phyloP scores from a whole-genome alignment of 768 basidiomycete species.

The Mycena epipterygia region DNA sequence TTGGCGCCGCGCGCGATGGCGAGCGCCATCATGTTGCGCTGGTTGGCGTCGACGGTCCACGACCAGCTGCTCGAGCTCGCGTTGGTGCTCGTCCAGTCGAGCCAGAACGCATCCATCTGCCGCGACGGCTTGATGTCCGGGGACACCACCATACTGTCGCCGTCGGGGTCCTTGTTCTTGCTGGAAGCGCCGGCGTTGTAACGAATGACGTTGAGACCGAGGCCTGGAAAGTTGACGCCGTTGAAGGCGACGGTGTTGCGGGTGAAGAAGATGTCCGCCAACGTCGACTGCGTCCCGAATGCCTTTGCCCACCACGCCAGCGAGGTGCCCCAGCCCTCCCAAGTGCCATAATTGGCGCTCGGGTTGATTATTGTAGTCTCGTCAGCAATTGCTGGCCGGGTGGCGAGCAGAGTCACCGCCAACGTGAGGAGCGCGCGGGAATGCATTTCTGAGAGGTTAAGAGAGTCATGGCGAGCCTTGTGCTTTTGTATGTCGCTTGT shows the following conservation, averaged over 20 bases:
- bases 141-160: slow-evolving; percentile 30
- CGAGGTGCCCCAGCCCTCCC: slow-evolving; percentile 38
- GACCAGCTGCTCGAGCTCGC: slow-evolving; percentile 28
- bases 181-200: slow-evolving; percentile 36
- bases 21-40: slow-evolving; percentile 33
- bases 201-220: slow-evolving; percentile 33
- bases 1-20: slow-evolving; percentile 32
- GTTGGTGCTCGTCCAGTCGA: slow-evolving; percentile 30
- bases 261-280: slow-evolving; percentile 39
- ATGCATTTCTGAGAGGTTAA: too few relatives aligned
- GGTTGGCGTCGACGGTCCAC: slow-evolving; percentile 38
- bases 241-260: slow-evolving; percentile 28
- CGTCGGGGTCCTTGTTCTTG: slow-evolving; percentile 33
- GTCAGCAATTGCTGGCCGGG: slow-evolving; percentile 23
- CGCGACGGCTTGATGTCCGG: slow-evolving; percentile 30
- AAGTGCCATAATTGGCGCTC: slow-evolving; percentile 31
- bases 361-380: slow-evolving; percentile 30
- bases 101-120: slow-evolving; percentile 34
- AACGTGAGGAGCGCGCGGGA: slow-evolving; percentile 16
- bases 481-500: slow-evolving; percentile 26
- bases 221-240: slow-evolving; percentile 28
- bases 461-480: neutral
- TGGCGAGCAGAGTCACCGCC: slow-evolving; percentile 12
- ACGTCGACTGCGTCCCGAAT: slow-evolving; percentile 27
- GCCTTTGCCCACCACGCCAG: slow-evolving; percentile 39